Conservation (phyloP, 2,329 filamentous ascomycete genomes). For the Fusarium devonianum region DNA sequence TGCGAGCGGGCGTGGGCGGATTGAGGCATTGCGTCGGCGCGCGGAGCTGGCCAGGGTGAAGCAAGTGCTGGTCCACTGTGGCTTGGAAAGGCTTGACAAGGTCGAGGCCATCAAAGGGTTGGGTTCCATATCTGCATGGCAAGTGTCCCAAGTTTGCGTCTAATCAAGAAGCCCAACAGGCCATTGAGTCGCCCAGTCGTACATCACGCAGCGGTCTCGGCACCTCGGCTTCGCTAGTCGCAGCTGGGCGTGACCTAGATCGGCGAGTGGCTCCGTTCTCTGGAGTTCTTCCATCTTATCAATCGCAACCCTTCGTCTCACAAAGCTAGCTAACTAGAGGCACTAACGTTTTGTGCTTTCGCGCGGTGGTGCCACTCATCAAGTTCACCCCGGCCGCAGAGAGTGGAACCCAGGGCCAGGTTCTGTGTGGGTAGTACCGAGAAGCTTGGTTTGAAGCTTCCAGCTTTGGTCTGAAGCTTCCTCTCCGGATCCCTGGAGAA, state of each 20-base stretch:
- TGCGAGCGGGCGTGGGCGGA: too few relatives aligned
- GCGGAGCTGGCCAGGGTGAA: slow-evolving; percentile 23
- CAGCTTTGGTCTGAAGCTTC: too few relatives aligned
- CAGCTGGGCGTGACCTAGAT: not conserved
- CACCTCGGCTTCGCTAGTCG: not conserved
- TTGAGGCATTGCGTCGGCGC: not conserved
- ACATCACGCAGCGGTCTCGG: too few relatives aligned
- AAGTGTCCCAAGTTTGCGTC: not conserved
- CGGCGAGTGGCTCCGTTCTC: slow-evolving; percentile 1
- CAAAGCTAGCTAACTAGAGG: not conserved
- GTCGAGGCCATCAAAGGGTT: slow-evolving; percentile 23
- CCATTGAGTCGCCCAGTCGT: not conserved
- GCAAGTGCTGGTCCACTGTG: slow-evolving; percentile 21
- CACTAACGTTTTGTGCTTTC: not conserved
- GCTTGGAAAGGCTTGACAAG: slow-evolving; percentile 27
- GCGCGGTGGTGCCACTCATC: not conserved
- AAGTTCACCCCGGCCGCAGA: not conserved
- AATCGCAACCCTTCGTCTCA: slow-evolving; percentile 25
- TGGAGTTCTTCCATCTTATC: slow-evolving; percentile 36
- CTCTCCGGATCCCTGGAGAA: slow-evolving; percentile 13
- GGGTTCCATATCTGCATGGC: slow-evolving; percentile 11
- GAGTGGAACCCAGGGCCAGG: slow-evolving; percentile 11
- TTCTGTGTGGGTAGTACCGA: not conserved
- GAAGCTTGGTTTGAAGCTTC: slow-evolving; percentile 7
- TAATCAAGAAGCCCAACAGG: not conserved